phyloP scores from a whole-genome alignment of 208 protist genomes.

The Sergeia podlipaevii region DNA sequence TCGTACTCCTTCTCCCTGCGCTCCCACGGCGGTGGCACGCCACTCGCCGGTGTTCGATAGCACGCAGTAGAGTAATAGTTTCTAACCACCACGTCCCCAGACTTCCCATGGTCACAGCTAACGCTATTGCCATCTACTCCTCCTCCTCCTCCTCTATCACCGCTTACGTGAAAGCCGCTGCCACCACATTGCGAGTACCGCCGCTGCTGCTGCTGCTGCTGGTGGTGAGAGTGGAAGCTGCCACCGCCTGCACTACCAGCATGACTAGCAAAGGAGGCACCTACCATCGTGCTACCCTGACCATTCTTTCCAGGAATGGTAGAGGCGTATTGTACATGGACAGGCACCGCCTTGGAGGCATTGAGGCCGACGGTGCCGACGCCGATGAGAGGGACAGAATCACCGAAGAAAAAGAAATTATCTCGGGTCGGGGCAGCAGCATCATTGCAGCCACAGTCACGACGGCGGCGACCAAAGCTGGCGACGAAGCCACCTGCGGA shows the following conservation, averaged over 20 bases:
- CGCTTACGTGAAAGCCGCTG: neutral
- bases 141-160: no score
- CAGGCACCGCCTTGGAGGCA: slow-evolving; percentile 10
- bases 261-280: no score
- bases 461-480: no score
- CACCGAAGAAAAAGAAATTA: slow-evolving; percentile 28
- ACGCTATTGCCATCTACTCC: no score
- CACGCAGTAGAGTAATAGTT: slow-evolving; percentile 21
- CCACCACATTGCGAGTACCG: no score
- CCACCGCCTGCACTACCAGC: neutral
- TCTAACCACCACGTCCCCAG: no score
- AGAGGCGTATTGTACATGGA: neutral
- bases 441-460: no score
- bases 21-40: slow-evolving; percentile 13
- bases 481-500: no score
- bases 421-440: no score
- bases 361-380: slow-evolving; percentile 54
- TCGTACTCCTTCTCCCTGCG: slow-evolving; percentile 30
- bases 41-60: slow-evolving; percentile 12
- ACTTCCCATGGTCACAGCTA: no score
- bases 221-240: neutral
- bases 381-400: slow-evolving; percentile 23
- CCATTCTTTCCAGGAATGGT: neutral
- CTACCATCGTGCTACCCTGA: neutral
- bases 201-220: neutral